These are phyloP conservation scores for Glycine soja DNA, from an alignment of 306 rosid species.

Conservation along the genomic window DNA sequence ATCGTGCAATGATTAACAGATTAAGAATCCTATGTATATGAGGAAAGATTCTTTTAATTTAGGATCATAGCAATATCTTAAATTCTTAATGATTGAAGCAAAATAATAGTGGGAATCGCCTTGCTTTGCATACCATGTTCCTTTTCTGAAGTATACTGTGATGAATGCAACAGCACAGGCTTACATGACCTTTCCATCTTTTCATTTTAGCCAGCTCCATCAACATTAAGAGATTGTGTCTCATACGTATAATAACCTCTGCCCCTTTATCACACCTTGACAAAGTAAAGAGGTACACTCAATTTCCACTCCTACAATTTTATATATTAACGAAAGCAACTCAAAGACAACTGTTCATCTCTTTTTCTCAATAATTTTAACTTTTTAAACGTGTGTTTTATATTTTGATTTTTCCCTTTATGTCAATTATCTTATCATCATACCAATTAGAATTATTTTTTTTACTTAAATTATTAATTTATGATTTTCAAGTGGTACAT, in stretches of 20 bases:
- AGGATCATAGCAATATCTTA: conserved; percentile 29
- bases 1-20: conserved; percentile 3
- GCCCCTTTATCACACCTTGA: conserved; percentile 2
- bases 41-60: conserved; percentile 15
- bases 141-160: conserved; percentile 10
- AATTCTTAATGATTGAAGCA: conserved; percentile 43
- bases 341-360: conserved; percentile 21
- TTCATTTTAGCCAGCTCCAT: background rate
- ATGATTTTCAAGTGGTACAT: too few relatives aligned
- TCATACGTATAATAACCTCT: background rate
- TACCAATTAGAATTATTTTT: background rate
- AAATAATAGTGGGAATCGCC: conserved; percentile 43
- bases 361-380: conserved; percentile 50
- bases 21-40: background rate
- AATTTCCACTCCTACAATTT: conserved; percentile 57
- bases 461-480: background rate
- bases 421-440: conserved; percentile 31
- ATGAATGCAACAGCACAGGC: conserved; percentile 13
- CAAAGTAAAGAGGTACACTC: conserved; percentile 66
- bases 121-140: conserved; percentile 41
- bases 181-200: conserved; percentile 29
- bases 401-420: conserved; percentile 3
- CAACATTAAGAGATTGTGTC: conserved; percentile 21
- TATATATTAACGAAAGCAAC: conserved; percentile 28
- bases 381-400: conserved; percentile 32